Percentiles rank a stretch among this genome's conserved stretches.
Conservation (phyloP, 2,329 filamentous ascomycete genomes). For the Talaromyces sp. region DNA sequence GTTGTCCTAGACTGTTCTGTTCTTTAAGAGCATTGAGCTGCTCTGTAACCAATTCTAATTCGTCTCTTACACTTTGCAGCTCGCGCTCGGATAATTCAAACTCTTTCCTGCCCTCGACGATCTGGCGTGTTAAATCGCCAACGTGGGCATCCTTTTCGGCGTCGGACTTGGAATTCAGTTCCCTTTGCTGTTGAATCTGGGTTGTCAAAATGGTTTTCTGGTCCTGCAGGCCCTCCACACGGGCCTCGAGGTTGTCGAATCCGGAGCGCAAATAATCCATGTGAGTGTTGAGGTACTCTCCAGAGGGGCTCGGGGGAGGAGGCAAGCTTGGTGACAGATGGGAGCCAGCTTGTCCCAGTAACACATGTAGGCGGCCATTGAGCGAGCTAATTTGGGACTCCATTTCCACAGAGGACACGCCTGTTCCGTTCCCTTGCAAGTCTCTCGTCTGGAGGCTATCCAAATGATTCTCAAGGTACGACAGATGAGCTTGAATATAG, state of each 20-base stretch:
- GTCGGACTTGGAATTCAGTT: conserved; percentile 84
- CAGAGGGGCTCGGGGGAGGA: conserved; percentile 54
- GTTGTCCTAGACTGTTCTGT: conserved; percentile 27
- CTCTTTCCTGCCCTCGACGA: conserved; percentile 60
- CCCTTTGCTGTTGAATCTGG: conserved; percentile 92
- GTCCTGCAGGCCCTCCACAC: conserved; percentile 72
- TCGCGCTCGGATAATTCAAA: conserved; percentile 50
- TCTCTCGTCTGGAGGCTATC: conserved; percentile 53
- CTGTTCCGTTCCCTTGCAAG: conserved; percentile 14
- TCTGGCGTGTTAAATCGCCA: conserved; percentile 40
- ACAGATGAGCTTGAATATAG: conserved; percentile 54
- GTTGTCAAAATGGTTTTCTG: conserved; percentile 85
- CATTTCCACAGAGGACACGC: conserved; percentile 31
- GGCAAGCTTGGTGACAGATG: conserved; percentile 45
- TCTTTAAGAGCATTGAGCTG: conserved; percentile 40
- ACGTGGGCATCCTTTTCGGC: conserved; percentile 48
- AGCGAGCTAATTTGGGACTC: conserved; percentile 56
- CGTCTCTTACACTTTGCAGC: conserved; percentile 32
- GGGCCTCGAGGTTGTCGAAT: conserved; percentile 71
- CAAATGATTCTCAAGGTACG: conserved; percentile 66
- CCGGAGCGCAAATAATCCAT: conserved; percentile 71
- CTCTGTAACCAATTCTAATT: conserved; percentile 37
- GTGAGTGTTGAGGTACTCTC: conserved; percentile 60
- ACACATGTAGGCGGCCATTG: conserved; percentile 59
- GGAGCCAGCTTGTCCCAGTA: conserved; percentile 47